A percentile compares a stretch with the other conserved stretches of the same genome.
Evolutionary conservation across 495 filamentous ascomycete genomes (phyloP).

Genomic region (Penicillium waksmanii): DNA sequence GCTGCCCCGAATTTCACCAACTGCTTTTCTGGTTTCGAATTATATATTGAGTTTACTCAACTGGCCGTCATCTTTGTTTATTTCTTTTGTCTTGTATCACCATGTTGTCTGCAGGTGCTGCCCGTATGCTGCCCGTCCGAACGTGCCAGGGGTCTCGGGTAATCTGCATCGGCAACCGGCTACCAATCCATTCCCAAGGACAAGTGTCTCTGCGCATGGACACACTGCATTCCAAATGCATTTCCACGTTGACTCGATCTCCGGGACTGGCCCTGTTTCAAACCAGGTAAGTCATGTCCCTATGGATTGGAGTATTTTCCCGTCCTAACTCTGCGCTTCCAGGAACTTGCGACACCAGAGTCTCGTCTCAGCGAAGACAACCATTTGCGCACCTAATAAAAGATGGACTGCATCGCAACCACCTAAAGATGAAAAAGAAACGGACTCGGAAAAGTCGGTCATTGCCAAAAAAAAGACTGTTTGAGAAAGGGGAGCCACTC

Average conservation of each 20-base stretch:
- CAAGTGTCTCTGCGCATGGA: constrained; percentile 7
- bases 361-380: constrained; percentile 1
- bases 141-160: constrained; percentile 11
- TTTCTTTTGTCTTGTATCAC: constrained; percentile 14
- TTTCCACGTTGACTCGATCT: constrained; percentile 15
- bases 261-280: constrained; percentile 6
- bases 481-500: not conserved
- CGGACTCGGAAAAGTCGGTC: constrained; percentile 1
- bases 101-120: constrained; percentile 23
- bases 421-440: not conserved
- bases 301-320: not conserved
- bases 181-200: constrained; percentile 8
- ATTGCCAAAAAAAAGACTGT: not conserved
- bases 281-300: constrained; percentile 17
- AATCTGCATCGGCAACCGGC: not conserved
- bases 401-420: not conserved
- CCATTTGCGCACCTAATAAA: not conserved
- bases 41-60: too few relatives aligned
- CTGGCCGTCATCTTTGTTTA: not conserved
- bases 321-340: not conserved
- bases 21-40: not conserved
- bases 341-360: constrained; percentile 4
- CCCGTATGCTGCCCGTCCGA: constrained; percentile 17
- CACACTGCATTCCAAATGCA: constrained; percentile 12
- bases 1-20: not conserved